Base-by-base conservation (phyloP, 192 early-diverging fungal genomes). In the Funneliformis geosporum region DNA sequence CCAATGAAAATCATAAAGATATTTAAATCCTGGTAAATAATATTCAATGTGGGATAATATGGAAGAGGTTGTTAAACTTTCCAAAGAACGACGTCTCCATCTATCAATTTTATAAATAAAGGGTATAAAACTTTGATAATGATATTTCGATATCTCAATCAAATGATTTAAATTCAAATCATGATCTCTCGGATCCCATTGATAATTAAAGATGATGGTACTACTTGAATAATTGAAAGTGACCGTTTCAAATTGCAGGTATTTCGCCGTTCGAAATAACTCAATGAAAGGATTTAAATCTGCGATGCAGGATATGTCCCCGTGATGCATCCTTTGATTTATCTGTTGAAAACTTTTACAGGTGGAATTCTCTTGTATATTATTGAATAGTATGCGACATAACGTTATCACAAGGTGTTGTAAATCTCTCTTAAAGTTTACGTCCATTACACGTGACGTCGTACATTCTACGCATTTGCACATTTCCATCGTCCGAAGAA, bases 1-100 rank as follows among this genome's bases (percentile, higher is more conserved):
- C 69, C 69, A 71, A 71, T 71, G 69, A 27, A 71, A 71, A 27
- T 71, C 69, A 23, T 71, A 71, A 14, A 71, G 25, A 71, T 71
- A 71, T 71, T 71, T 71, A 27, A 71, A 71, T 28, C 42, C 69
- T 8, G 43, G 42, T 4, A 71, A 5, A 71, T 8, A 47, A 27
- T 44, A 10, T 16, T 39, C 8, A 27, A 71, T 47, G 11, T 12
- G 25, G 8, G 16, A n/a, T 46, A 71, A 47, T 11, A 71, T 12
- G 1, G 14, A 12, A 10, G 69, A 25, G 25, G 25, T 47, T 1
- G 69, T 23, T 25, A 44, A n/a, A 33, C 11, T 25, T 47, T 46
- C 47, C 44, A 40, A 71, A 47, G 12, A 25, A 43, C 25, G 7
- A 46, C 44, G 40, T 46, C 23, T 43, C 69, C 69, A 71, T 10